Evolutionary conservation across 768 basidiomycete species (phyloP).

Genomic region (Xanthoconium stramineum): DNA sequence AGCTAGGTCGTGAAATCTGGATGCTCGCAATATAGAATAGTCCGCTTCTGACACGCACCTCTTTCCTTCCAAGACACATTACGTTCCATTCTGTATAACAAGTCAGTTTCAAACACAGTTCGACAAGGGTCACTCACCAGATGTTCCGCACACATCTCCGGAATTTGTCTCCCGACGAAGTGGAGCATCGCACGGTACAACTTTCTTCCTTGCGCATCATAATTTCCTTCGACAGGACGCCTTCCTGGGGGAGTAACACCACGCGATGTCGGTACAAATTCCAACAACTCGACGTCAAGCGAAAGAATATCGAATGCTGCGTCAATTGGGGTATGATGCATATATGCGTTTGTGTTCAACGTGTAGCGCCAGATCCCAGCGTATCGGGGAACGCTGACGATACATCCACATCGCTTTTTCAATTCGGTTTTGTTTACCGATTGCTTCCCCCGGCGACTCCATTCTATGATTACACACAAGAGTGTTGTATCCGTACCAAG

Average conservation of each 20-base stretch:
- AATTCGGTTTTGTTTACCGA: no score
- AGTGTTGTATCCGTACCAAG: no score
- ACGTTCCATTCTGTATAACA: background rate
- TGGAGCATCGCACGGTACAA: constrained; percentile 8
- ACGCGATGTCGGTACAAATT: constrained; percentile 2
- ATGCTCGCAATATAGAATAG: no score
- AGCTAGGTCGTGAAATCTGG: no score
- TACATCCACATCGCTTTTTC: no score
- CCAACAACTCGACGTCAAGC: background rate
- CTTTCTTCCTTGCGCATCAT: constrained; percentile 3
- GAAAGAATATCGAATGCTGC: constrained; percentile 1
- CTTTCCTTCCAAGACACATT: no score
- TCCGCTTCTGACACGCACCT: no score
- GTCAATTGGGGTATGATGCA: background rate
- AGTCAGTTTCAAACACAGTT: background rate
- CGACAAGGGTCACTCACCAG: background rate
- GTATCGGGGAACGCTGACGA: no score
- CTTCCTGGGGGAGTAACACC: constrained; percentile 1
- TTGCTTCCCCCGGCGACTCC: no score
- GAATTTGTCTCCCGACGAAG: constrained; percentile 7
- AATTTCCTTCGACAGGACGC: constrained; percentile 3
- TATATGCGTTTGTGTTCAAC: no score
- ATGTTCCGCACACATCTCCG: constrained; percentile 7
- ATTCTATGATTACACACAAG: no score
- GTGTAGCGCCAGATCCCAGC: no score